Percentiles rank a stretch among this genome's conserved stretches.
Conservation (phyloP, 129 eudicot species). For the Flaveria bidentis region DNA sequence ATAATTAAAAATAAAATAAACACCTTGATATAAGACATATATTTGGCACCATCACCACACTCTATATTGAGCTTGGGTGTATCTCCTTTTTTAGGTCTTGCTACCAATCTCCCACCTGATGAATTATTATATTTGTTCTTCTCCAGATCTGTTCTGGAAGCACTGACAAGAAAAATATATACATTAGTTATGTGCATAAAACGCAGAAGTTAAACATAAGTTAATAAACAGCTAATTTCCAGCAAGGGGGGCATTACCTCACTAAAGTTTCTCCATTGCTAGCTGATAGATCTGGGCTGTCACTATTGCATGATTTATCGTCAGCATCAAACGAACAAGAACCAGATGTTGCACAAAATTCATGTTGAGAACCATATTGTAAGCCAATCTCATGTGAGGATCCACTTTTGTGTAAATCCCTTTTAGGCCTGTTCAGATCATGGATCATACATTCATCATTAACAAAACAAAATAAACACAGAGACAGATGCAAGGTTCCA, state of each 20-base stretch:
- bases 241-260: conserved; percentile 41
- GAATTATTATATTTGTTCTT: conserved; percentile 41
- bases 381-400: conserved; percentile 39
- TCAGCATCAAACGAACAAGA: conserved; percentile 61
- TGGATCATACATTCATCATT: neutral
- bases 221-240: neutral
- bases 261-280: conserved; percentile 42
- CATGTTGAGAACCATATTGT: conserved; percentile 45
- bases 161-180: conserved; percentile 24
- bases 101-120: conserved; percentile 45
- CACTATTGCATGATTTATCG: conserved; percentile 61
- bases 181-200: neutral
- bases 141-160: conserved; percentile 46
- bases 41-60: conserved; percentile 81
- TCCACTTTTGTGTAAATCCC: conserved; percentile 40
- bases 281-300: conserved; percentile 44
- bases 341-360: conserved; percentile 56
- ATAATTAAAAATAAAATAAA: conserved; percentile 4
- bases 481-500: neutral
- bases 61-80: conserved; percentile 55
- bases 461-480: conserved; percentile 4
- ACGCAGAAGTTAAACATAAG: neutral
- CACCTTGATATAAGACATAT: conserved; percentile 95
- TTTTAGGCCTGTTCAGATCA: conserved; percentile 51
- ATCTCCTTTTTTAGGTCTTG: conserved; percentile 52